Evolutionary conservation across 139 green algal genomes (phyloP), one percentile per base, ranked within the genome.

Genomic region (Closterium sp.): DNA sequence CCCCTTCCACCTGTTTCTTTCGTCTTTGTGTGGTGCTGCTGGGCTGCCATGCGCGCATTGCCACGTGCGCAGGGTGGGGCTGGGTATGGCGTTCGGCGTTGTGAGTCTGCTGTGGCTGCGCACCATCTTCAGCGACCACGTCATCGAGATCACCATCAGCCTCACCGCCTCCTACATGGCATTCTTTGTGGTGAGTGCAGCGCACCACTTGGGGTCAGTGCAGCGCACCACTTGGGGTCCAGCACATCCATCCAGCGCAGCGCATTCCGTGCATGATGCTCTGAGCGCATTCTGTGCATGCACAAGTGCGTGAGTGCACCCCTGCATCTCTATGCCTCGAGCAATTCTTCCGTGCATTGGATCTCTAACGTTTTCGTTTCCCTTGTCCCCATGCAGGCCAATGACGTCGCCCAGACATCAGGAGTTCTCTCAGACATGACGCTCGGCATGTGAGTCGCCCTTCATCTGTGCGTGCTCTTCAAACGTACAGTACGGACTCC

Each of bases 121-220:
- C 10, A 76, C 33, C 32, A 36, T 93, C 21, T 93, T 91, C 86
- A 89, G 91, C 84, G 91, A 93, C 64, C 30, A 81, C 12, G 25
- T 94, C 23, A 90, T 94, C 55, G 91, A 94, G 89, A 94, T 92
- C 38, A 94, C 89, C 12, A 55, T 94, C 84, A 94, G 91, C 31
- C 36, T 94, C 36, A 84, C 76, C 30, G 36, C 86, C 84, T 35
- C 33, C 33, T 94, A 94, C 90, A 85, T 94, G 76, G 81, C 30
- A 30, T 94, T 91, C 84, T 94, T 94, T 86, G 91, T 94, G 31
- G 91, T 93, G 10, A 0, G 89, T 69, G 85, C 64, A 1, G n/a
- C n/a, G n/a, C n/a, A n/a, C n/a, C n/a, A n/a, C n/a, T n/a, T n/a
- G n/a, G n/a, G n/a, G n/a, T n/a, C n/a, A n/a, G n/a, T n/a, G n/a